Base-by-base conservation (phyloP, 2,329 filamentous ascomycete genomes). In the Talaromyces sp. region DNA sequence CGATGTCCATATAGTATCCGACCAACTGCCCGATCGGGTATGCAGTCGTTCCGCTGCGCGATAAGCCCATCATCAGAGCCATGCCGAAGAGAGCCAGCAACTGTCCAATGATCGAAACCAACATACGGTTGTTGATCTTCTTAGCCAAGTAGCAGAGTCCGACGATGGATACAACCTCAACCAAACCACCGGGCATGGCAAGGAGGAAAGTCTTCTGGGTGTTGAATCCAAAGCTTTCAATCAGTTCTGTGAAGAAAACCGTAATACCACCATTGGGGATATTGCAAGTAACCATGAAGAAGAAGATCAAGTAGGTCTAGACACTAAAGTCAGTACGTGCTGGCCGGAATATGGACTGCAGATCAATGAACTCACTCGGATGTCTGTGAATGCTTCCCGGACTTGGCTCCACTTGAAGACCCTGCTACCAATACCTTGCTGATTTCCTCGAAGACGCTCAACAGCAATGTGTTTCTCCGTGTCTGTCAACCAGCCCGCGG, bases 301-400 rank as follows among this genome's bases (percentile, higher is more conserved):
- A 11, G 33, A 58, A 58, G 18, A 58, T 58, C 55, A 58, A 35
- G 25, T 58, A 58, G n/a, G 55, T 58, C 55, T 58, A 37, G 14
- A 33, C 6, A 21, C 4, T n/a, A n/a, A 11, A 42, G 12, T 23
- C 25, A 44, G 42, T 44, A 44, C 42, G 12, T 21, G 21, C 11
- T 11, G 11, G 4, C 42, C 42, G 12, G 18, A 23, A 11, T 12
- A 14, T 58, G 31, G 35, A 59, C 11, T 3, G 28, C 6, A 6
- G 12, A 46, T 21, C 9, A 48, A 23, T 18, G 1, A 35, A 40
- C 55, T 16, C 16, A 46, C 57, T 46, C 55, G 37, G 5, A 59
- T 46, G 11, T 59, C 57, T 18, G 40, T 59, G 9, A 59, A 59
- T 18, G 25, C 40, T n/a, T 59, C 57, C 21, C 57, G 57, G 21